A percentile compares a stretch with the other conserved stretches of the same genome.
These are phyloP conservation scores for Lasiodiplodia sp. DNA, from an alignment of 2,329 filamentous ascomycete genomes.

Conservation along the genomic window DNA sequence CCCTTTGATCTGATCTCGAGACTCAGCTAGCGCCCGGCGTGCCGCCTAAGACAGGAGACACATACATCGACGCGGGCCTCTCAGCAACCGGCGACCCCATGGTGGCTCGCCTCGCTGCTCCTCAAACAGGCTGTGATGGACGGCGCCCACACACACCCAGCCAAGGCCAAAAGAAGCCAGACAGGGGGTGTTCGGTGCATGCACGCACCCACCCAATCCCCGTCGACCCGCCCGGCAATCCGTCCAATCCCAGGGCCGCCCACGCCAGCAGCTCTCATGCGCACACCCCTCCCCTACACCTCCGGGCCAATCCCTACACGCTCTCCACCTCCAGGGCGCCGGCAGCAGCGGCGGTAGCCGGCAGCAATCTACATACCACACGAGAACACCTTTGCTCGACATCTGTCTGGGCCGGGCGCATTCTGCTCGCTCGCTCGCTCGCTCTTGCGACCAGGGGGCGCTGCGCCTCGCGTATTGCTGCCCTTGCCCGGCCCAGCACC, in stretches of 20 bases:
- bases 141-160: constrained; percentile 2
- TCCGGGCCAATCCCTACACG: constrained; percentile 9
- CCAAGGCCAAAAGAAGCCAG: constrained; percentile 13
- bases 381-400: background rate
- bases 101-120: constrained; percentile 6
- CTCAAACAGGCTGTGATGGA: constrained; percentile 19
- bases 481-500: background rate
- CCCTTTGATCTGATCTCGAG: constrained; percentile 3
- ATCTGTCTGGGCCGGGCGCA: background rate
- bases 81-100: background rate
- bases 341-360: constrained; percentile 19
- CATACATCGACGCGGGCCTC: background rate
- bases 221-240: constrained; percentile 5
- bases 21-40: constrained; percentile 16
- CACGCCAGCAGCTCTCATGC: constrained; percentile 1
- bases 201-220: constrained; percentile 14
- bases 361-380: background rate
- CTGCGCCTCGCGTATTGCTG: constrained; percentile 18
- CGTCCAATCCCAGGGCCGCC: background rate
- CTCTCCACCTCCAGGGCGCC: constrained; percentile 8
- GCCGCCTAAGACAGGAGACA: constrained; percentile 17
- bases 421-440: constrained; percentile 1
- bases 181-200: constrained; percentile 10
- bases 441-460: background rate
- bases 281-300: background rate